Evolutionary conservation across 2,329 filamentous ascomycete genomes (phyloP).

Genomic region (Cercospora sp.): DNA sequence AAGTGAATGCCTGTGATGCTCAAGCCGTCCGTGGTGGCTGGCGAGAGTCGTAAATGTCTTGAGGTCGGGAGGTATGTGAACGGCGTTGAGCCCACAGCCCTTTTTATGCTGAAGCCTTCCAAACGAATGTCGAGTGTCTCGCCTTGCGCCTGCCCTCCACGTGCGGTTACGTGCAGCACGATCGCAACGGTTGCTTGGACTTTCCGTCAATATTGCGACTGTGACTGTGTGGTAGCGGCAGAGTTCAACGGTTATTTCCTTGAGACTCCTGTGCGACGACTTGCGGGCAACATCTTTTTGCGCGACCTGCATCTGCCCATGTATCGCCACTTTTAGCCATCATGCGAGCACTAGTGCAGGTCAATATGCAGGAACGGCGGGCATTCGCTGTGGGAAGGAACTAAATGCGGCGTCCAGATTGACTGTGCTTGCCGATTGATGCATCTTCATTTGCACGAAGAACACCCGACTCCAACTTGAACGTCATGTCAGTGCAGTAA

Average conservation of each 20-base stretch:
- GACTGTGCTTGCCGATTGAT: slow-evolving; percentile 4
- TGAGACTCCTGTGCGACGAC: neutral
- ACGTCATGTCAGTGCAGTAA: neutral
- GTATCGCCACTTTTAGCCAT: slow-evolving; percentile 12
- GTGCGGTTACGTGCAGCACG: slow-evolving; percentile 12
- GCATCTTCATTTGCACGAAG: neutral
- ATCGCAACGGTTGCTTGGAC: neutral
- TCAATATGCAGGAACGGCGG: slow-evolving; percentile 14
- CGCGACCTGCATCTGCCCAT: slow-evolving; percentile 2
- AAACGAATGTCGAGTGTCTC: slow-evolving; percentile 12
- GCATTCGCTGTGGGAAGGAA: slow-evolving; percentile 10
- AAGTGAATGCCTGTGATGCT: neutral
- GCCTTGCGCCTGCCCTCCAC: slow-evolving; percentile 13
- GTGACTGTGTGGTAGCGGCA: neutral
- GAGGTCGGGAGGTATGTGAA: slow-evolving; percentile 18
- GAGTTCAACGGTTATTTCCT: slow-evolving; percentile 1
- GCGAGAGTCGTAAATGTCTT: slow-evolving; percentile 8
- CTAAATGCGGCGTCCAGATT: neutral
- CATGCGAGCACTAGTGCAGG: slow-evolving; percentile 8
- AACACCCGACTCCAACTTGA: neutral
- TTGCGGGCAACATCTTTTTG: neutral
- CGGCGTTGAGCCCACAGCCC: slow-evolving; percentile 2
- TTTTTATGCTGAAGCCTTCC: slow-evolving; percentile 13
- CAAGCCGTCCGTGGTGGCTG: slow-evolving; percentile 5
- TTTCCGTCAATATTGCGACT: slow-evolving; percentile 3